Evolutionary conservation across 495 filamentous ascomycete genomes (phyloP), one percentile per base, ranked within the genome.

Genomic region (Hypomontagnella monticulosa): DNA sequence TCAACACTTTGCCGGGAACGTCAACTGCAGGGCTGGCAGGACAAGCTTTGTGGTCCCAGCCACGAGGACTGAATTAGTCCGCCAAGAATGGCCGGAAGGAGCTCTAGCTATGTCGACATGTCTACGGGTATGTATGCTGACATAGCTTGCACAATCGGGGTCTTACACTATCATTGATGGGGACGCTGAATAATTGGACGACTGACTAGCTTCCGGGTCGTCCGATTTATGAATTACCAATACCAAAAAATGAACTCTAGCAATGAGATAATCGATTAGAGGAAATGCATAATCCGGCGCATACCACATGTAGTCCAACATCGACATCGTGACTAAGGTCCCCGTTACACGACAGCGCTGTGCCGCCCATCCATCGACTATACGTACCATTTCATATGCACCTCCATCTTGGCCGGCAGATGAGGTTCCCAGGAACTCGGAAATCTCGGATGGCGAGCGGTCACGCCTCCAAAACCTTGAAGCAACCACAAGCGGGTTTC

Each of bases 1-100:
- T 6, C 27, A 30, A 27, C n/a, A 11, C 30, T 38, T 12, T 14
- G 51, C 46, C 51, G 57, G 51, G 33, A 47, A 51, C 33, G 63
- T 41, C 36, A 47, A 56, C 43, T 11, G 40, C 57, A 67, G 63
- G 63, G 63, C 57, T 67, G 63, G 57, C 46, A 51, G 33, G 46
- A 50, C 19, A 43, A 63, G 34, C 33, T 40, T 53, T 30, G 37
- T 38, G n/a, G 36, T 46, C 23, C 30, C 34, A 33, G 8, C 4
- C 12, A 10, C 19, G 12, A 44, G n/a, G 52, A 1, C 23, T 14
- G 32, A 43, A 30, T 46, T 57, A 51, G 56, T 50, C 42, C 46
- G 57, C 63, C 51, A 61, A 61, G 63, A 61, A 27, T 44, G 3
- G 3, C 52, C 57, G 19, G 27, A 33, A 47, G 20, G 51, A 57